Evolutionary conservation across 2,329 filamentous ascomycete species (phyloP), one percentile per base, ranked within the genome.

Genomic region (Fusarium continuum): DNA sequence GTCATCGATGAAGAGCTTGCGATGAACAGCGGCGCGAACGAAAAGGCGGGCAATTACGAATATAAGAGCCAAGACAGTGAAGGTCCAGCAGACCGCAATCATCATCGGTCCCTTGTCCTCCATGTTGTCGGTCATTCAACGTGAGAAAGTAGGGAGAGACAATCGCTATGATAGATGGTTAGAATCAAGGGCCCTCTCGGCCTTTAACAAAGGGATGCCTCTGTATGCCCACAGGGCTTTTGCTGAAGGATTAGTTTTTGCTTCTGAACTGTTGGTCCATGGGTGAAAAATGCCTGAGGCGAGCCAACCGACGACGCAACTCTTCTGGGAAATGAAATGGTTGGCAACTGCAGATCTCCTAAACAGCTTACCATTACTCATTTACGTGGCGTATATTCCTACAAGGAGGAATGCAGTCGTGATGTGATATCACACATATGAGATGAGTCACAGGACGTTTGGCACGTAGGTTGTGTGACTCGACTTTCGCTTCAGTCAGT

Each of bases 41-140:
- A 64, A 61, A 13, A 64, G 19, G 3, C 66, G 55, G 5, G 40
- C 61, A 3, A 19, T 17, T 8, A 61, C 51, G 48, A 65, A 69
- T 4, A 69, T 6, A 10, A 54, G 34, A 6, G 61, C 56, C 6
- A 69, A 41, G 1, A 40, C 41, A 9, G 54, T 65, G 51, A 69
- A 58, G 10, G 38, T 31, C 64, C 64, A 69, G 41, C 64, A 67
- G 26, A 56, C 46, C 3, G 31, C 44, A 34, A 67, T 19, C 11
- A 60, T 69, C 14, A 47, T 45, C 3, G 66, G 61, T 0, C 64
- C 66, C 41, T 65, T 65, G 6, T 43, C 40, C 41, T 69, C 56
- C 19, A 44, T 49, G 2, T 34, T 43, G 28, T 16, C 8, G 9
- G 31, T 6, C n/a, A 17, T n/a, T n/a, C n/a, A n/a, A n/a, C n/a